A percentile compares a stretch with the other conserved stretches of the same genome.
Conservation (phyloP, 78 protist species). For the Cavenderia fasciculata region DNA sequence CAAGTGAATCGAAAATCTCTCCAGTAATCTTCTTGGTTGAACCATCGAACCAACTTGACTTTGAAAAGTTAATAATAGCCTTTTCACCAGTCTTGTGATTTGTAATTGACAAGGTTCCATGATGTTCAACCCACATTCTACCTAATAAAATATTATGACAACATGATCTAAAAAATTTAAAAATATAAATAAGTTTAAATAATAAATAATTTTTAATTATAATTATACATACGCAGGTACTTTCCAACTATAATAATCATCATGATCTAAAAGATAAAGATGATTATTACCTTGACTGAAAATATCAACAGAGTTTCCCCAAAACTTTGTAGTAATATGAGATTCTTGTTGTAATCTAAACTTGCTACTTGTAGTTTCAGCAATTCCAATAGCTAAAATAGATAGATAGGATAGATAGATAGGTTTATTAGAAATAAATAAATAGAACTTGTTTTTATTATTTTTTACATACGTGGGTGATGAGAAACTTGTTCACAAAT, state of each 20-base stretch:
- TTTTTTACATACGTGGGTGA: too few relatives aligned
- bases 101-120: slow-evolving; percentile 52
- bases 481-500: slow-evolving; percentile 83
- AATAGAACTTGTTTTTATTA: too few relatives aligned
- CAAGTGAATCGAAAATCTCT: slow-evolving; percentile 16
- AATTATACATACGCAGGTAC: slow-evolving; percentile 3
- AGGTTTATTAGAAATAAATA: too few relatives aligned
- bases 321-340: slow-evolving; percentile 71
- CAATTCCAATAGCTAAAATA: slow-evolving; percentile 68
- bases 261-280: slow-evolving; percentile 21
- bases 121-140: slow-evolving; percentile 84
- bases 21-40: slow-evolving; percentile 28
- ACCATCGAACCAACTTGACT: slow-evolving; percentile 77
- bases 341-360: slow-evolving; percentile 72
- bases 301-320: slow-evolving; percentile 81
- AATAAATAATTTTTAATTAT: background rate
- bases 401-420: too few relatives aligned
- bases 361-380: slow-evolving; percentile 21
- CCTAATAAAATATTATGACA: slow-evolving; percentile 77
- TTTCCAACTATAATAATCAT: slow-evolving; percentile 60
- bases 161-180: slow-evolving; percentile 31
- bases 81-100: slow-evolving; percentile 37
- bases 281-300: slow-evolving; percentile 64
- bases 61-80: slow-evolving; percentile 62
- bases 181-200: background rate